Percentiles rank a stretch among this genome's conserved stretches.
Evolutionary conservation across 306 rosid genomes (phyloP).

Genomic region (Trifolium subterraneum): DNA sequence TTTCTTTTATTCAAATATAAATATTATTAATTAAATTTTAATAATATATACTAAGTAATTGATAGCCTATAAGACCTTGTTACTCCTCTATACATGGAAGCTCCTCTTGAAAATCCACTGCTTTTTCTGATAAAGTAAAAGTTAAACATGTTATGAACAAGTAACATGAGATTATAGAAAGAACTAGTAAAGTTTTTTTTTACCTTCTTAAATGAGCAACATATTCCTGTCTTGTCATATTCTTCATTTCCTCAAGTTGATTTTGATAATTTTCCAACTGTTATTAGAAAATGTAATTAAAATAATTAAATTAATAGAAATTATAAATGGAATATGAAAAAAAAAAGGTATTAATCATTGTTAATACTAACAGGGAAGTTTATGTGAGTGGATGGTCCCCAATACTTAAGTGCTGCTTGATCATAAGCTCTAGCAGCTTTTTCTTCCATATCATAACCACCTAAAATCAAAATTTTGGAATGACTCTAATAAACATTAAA

Average conservation of each 20-base stretch:
- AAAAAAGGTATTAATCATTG: slow-evolving; percentile 20
- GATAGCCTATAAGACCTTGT: slow-evolving; percentile 68
- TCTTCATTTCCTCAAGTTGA: slow-evolving; percentile 83
- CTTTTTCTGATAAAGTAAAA: slow-evolving; percentile 66
- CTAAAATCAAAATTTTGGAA: slow-evolving; percentile 60
- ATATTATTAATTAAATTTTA: slow-evolving; percentile 5
- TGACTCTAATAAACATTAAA: slow-evolving; percentile 44
- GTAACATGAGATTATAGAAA: slow-evolving; percentile 9
- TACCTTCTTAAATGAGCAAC: slow-evolving; percentile 94
- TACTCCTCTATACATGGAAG: slow-evolving; percentile 93
- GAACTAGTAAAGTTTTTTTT: neutral
- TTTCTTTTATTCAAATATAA: slow-evolving; percentile 1
- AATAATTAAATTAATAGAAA: neutral
- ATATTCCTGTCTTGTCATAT: slow-evolving; percentile 84
- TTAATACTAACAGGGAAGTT: slow-evolving; percentile 77
- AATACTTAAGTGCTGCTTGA: slow-evolving; percentile 94
- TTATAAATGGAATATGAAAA: slow-evolving; percentile 22
- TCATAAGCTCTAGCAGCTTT: slow-evolving; percentile 97
- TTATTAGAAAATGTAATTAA: neutral
- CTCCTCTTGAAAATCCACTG: slow-evolving; percentile 94
- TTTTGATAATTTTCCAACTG: slow-evolving; percentile 79
- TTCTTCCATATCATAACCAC: slow-evolving; percentile 96
- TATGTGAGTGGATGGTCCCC: slow-evolving; percentile 96
- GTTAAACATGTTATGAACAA: slow-evolving; percentile 12
- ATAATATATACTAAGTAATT: slow-evolving; percentile 9